Percentiles rank a stretch among this genome's conserved stretches.
Conservation (phyloP, 1,284 basidiomycete genomes). For the Gymnopus androsaceus region DNA sequence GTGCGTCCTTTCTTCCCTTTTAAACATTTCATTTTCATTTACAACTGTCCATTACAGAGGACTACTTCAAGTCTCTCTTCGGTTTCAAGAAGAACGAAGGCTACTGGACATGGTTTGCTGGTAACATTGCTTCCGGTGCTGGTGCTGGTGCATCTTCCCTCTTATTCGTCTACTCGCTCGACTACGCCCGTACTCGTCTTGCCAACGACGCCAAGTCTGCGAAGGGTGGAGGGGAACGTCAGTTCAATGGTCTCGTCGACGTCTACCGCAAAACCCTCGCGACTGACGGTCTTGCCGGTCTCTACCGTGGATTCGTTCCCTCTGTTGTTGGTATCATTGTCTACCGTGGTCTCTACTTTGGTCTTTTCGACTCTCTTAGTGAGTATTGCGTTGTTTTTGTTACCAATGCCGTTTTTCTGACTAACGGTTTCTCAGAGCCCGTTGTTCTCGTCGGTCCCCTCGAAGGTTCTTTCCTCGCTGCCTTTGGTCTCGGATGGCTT, state of each 20-base stretch:
- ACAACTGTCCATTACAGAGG: constrained; percentile 60
- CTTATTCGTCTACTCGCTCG: constrained; percentile 97
- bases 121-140: constrained; percentile 96
- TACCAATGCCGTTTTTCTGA: not conserved
- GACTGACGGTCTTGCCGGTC: constrained; percentile 84
- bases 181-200: constrained; percentile 96
- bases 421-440: constrained; percentile 59
- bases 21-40: not conserved
- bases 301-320: constrained; percentile 95
- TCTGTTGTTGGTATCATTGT: constrained; percentile 95
- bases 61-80: constrained; percentile 95
- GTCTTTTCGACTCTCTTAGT: constrained; percentile 94
- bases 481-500: constrained; percentile 91
- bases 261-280: constrained; percentile 94
- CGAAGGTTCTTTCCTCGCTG: constrained; percentile 88
- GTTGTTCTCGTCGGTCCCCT: constrained; percentile 88
- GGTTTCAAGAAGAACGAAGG: constrained; percentile 89
- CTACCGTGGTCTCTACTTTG: constrained; percentile 96
- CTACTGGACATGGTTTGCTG: constrained; percentile 89
- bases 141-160: constrained; percentile 95
- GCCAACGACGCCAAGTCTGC: constrained; percentile 96
- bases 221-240: constrained; percentile 87
- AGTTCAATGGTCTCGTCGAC: constrained; percentile 96
- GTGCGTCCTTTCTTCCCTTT: constrained; percentile 42
- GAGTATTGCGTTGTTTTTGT: constrained; percentile 31